Conservation (phyloP, 257 asterid species). For the Cordia subcordata region DNA sequence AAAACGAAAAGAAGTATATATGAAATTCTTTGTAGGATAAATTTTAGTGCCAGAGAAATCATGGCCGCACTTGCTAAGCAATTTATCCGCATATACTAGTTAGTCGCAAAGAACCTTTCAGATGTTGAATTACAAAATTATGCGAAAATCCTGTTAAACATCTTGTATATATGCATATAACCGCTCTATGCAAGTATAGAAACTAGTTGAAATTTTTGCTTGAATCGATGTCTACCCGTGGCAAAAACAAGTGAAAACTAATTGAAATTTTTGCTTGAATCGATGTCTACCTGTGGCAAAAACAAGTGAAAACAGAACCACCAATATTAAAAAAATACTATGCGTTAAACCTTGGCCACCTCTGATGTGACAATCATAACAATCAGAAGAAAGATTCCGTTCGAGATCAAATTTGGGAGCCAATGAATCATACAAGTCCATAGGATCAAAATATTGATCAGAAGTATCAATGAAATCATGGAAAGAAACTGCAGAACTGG, state of each 20-base stretch:
- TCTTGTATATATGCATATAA: background rate
- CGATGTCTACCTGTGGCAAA: background rate
- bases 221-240: background rate
- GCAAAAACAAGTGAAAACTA: background rate
- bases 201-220: background rate
- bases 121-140: no score
- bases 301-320: background rate
- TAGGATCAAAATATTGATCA: background rate
- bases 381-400: constrained; percentile 13
- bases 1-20: no score
- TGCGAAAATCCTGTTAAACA: no score
- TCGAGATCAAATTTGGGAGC: constrained; percentile 16
- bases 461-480: no score
- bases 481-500: no score
- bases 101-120: no score
- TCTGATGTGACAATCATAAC: no score
- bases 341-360: constrained; percentile 17
- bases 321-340: no score
- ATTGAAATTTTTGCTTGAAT: background rate
- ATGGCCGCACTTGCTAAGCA: no score
- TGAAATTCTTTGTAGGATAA: no score
- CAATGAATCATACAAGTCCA: constrained; percentile 7
- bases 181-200: background rate
- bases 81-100: no score
- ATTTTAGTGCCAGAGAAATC: no score